Base-by-base conservation (phyloP, 441 rosid genomes). In the Mallotus repandus region DNA sequence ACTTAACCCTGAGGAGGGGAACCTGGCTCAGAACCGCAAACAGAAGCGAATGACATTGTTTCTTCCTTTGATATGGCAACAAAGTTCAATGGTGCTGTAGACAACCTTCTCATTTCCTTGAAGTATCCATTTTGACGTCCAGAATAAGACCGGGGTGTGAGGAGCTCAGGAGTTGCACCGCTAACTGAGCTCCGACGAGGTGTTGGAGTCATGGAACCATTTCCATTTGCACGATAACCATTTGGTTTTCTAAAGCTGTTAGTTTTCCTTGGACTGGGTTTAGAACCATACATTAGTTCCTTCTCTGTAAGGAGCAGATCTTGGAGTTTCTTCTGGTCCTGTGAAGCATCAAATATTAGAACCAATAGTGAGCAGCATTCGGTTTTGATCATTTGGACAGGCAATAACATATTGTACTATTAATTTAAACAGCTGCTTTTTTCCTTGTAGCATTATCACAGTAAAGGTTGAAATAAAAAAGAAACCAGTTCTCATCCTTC, bases 281-380 rank as follows among this genome's bases (percentile, higher is more conserved):
- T 93, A 64, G 98, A 93, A 58, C 99, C 98, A 74, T 96, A 96
- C n/a, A 89, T 87, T 53, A 91, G 74, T 89, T 93, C 98, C 83
- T 89, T 93, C 84, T 89, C 96, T 0, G 87, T 89, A 67, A 90
- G 81, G 56, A 91, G 81, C 71, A 92, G 88, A 91, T 96, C 98
- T 78, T 89, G 99, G 74, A 92, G 85, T 87, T 96, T 96, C 89
- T 96, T 96, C 79, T 96, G 98, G 84, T 94, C 97, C 98, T 96
- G 81, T 61, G 52, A 73, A 38, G 32, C 77, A 75, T 12, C n/a
- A 45, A 62, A 70, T 69, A 69, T 53, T 9, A 58, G 15, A 14
- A 41, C 52, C 70, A 60, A 69, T 52, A 43, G 61, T 45, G 52
- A 18, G 50, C 38, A 59, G 38, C 22, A 50, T 10, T 55, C 57